phyloP scores from a whole-genome alignment of 192 early-diverging fungal genomes.

The Coemansia sp. region DNA sequence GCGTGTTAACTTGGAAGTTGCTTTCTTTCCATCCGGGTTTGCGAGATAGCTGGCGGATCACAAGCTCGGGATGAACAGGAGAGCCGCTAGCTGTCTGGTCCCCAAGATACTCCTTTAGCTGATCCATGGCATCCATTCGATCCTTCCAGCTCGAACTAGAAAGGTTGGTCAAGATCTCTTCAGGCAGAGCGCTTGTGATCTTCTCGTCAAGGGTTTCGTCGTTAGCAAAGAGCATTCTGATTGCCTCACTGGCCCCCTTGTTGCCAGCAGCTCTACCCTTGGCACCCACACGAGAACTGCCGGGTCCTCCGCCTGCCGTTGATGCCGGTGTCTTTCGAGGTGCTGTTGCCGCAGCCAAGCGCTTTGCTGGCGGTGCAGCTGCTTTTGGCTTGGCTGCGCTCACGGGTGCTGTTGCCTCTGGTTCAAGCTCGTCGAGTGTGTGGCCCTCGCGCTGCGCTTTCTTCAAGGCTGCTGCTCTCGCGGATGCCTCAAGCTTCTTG shows the following conservation, averaged over 20 bases:
- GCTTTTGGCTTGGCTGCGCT: constrained; percentile 9
- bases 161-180: constrained; percentile 61
- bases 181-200: constrained; percentile 63
- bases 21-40: constrained; percentile 97
- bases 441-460: constrained; percentile 52
- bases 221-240: constrained; percentile 72
- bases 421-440: constrained; percentile 17
- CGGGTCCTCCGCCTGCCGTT: constrained; percentile 20
- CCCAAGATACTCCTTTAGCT: constrained; percentile 67
- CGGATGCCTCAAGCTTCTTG: constrained; percentile 55
- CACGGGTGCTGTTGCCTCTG: constrained; percentile 16
- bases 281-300: constrained; percentile 30
- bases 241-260: constrained; percentile 55
- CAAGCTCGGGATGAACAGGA: constrained; percentile 71
- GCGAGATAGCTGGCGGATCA: constrained; percentile 74
- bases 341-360: constrained; percentile 39
- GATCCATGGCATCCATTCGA: constrained; percentile 82
- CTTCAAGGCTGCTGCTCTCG: constrained; percentile 47
- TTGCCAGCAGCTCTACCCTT: constrained; percentile 21
- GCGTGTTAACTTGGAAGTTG: constrained; percentile 90
- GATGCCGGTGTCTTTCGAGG: constrained; percentile 30
- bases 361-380: constrained; percentile 22
- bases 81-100: constrained; percentile 51
- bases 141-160: constrained; percentile 82
- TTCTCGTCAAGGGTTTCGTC: constrained; percentile 62